A percentile compares a stretch with the other conserved stretches of the same genome.
Evolutionary conservation across 1,284 basidiomycete species (phyloP).

Genomic region (Laetiporus sulphureus): DNA sequence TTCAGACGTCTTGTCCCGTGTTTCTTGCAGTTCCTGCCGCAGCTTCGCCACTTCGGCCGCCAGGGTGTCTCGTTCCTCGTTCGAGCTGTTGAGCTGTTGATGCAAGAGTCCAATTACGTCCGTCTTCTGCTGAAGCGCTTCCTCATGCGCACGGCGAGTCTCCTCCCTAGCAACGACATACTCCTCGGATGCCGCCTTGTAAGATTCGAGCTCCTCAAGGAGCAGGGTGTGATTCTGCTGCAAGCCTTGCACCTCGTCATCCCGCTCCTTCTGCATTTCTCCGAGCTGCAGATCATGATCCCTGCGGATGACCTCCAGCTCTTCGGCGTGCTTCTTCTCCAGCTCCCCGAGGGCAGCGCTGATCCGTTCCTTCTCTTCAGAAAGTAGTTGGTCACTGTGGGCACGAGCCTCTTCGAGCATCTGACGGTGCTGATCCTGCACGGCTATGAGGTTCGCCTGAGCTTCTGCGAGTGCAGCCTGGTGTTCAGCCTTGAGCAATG

Average conservation of each 20-base stretch:
- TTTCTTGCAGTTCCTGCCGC: conserved; percentile 52
- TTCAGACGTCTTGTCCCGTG: conserved; percentile 49
- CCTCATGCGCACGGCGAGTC: conserved; percentile 42
- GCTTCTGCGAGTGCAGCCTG: conserved; percentile 36
- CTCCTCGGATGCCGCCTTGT: conserved; percentile 56
- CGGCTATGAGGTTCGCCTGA: conserved; percentile 35
- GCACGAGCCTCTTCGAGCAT: conserved; percentile 34
- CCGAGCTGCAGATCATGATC: conserved; percentile 50
- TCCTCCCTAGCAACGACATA: conserved; percentile 44
- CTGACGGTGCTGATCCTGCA: conserved; percentile 39
- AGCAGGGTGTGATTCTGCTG: conserved; percentile 49
- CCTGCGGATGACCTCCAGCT: conserved; percentile 37
- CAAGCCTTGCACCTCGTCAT: conserved; percentile 34
- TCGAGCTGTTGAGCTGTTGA: conserved; percentile 37
- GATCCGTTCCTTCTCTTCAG: conserved; percentile 36
- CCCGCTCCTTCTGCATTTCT: conserved; percentile 44
- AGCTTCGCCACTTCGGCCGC: conserved; percentile 48
- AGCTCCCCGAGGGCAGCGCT: conserved; percentile 32
- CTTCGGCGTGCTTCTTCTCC: conserved; percentile 29
- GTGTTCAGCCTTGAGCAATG: conserved; percentile 39
- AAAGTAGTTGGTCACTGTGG: conserved; percentile 26
- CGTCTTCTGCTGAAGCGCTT: conserved; percentile 44
- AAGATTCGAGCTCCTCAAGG: conserved; percentile 52
- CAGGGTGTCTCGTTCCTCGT: conserved; percentile 47
- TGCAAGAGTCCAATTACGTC: conserved; percentile 40